Evolutionary conservation across 495 filamentous ascomycete genomes (phyloP).

Genomic region (Sphaerosporella brunnea): DNA sequence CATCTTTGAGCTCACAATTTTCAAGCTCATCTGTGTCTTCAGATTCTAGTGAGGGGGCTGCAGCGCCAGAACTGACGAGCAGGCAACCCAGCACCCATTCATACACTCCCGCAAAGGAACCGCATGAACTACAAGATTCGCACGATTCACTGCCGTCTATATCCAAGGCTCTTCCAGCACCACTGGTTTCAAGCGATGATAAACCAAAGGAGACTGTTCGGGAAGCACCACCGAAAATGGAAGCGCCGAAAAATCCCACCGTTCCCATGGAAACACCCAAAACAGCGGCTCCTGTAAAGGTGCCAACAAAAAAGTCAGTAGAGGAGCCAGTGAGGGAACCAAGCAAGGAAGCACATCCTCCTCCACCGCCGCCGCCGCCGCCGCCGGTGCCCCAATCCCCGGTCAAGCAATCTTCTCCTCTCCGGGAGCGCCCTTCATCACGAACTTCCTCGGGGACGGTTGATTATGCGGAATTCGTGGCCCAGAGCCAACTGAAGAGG

Average conservation of each 20-base stretch:
- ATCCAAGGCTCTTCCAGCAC: background rate
- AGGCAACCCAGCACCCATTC: background rate
- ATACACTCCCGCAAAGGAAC: too few relatives aligned
- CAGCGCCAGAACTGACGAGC: background rate
- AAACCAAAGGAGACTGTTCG: background rate
- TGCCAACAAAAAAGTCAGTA: background rate
- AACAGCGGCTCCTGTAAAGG: background rate
- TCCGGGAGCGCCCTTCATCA: background rate
- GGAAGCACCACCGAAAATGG: background rate
- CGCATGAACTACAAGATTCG: too few relatives aligned
- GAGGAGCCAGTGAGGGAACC: background rate
- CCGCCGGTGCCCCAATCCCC: background rate
- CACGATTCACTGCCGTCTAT: too few relatives aligned
- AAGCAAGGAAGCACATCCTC: background rate
- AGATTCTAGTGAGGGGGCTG: background rate
- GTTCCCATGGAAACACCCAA: too few relatives aligned
- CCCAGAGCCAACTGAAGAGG: slow-evolving; percentile 1
- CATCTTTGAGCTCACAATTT: background rate
- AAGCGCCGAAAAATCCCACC: background rate
- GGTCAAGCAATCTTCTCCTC: background rate
- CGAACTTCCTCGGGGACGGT: slow-evolving; percentile 1
- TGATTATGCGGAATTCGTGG: slow-evolving; percentile 6
- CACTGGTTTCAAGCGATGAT: background rate
- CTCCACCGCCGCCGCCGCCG: background rate
- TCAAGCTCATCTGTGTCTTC: background rate